Evolutionary conservation across 768 basidiomycete species (phyloP).

Genomic region (Phlebiopsis gigantea): DNA sequence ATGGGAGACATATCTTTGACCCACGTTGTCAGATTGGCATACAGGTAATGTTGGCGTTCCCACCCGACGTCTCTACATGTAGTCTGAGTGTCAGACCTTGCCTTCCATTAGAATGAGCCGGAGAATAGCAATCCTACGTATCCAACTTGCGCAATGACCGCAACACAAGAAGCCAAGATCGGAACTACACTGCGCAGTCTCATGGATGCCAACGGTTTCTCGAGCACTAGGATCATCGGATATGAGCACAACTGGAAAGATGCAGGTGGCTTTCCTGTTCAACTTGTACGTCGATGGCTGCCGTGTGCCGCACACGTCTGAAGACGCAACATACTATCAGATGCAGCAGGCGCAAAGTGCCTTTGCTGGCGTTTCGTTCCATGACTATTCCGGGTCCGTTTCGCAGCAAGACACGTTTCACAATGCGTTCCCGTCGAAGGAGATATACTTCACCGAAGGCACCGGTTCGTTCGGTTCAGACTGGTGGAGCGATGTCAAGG

Average conservation of each 20-base stretch:
- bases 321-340: slow-evolving; percentile 16
- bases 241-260: slow-evolving; percentile 74
- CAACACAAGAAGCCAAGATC: slow-evolving; percentile 52
- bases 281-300: slow-evolving; percentile 32
- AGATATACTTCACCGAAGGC: slow-evolving; percentile 58
- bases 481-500: slow-evolving; percentile 82
- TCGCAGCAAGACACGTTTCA: slow-evolving; percentile 52
- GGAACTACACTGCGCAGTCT: slow-evolving; percentile 50
- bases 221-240: slow-evolving; percentile 59
- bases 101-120: slow-evolving; percentile 42
- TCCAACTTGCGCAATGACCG: slow-evolving; percentile 54
- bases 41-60: slow-evolving; percentile 27
- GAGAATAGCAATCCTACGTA: slow-evolving; percentile 60
- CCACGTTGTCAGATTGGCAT: slow-evolving; percentile 36
- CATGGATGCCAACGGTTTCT: slow-evolving; percentile 59
- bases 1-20: neutral
- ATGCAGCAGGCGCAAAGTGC: slow-evolving; percentile 52
- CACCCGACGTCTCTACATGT: neutral
- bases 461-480: slow-evolving; percentile 59
- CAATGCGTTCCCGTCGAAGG: slow-evolving; percentile 50
- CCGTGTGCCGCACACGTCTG: neutral
- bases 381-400: slow-evolving; percentile 62
- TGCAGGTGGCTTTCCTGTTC: slow-evolving; percentile 56
- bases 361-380: slow-evolving; percentile 65
- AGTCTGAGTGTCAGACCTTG: neutral